These are phyloP conservation scores for Cicer pinnatifidum DNA, from an alignment of 306 rosid species.

Conservation along the genomic window DNA sequence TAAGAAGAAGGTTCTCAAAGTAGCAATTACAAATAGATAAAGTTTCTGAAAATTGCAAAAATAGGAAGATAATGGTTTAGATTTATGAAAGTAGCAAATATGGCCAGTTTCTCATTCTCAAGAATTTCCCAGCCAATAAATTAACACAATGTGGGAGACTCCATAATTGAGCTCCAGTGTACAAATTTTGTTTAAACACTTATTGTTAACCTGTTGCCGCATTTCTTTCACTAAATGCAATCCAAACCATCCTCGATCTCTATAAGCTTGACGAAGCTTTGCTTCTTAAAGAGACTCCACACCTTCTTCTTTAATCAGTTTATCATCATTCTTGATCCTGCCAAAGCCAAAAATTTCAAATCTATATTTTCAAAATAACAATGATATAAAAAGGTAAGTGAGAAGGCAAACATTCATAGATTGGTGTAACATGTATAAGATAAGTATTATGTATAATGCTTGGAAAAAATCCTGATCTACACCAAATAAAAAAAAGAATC, in stretches of 20 bases:
- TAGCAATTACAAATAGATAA: constrained; percentile 23
- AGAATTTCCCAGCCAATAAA: neutral
- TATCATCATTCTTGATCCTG: too few species aligned
- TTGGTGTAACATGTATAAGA: too few species aligned
- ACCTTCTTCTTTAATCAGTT: constrained; percentile 66
- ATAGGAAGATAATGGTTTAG: constrained; percentile 18
- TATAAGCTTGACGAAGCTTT: constrained; percentile 83
- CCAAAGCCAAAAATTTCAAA: too few species aligned
- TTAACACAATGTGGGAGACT: constrained; percentile 21
- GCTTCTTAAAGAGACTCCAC: constrained; percentile 52
- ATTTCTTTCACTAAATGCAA: constrained; percentile 78
- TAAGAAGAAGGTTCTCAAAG: constrained; percentile 17
- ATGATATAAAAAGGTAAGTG: too few species aligned
- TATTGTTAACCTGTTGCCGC: constrained; percentile 73
- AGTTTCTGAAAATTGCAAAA: constrained; percentile 22
- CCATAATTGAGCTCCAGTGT: constrained; percentile 9
- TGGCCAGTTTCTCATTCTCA: neutral
- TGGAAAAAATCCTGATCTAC: too few species aligned
- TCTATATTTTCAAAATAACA: too few species aligned
- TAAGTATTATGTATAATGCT: too few species aligned
- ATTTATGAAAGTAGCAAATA: constrained; percentile 36
- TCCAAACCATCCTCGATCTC: constrained; percentile 91
- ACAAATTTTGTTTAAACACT: constrained; percentile 22
- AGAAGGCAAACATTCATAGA: too few species aligned
- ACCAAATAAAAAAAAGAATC: too few species aligned